These are phyloP conservation scores for Chalara sp. DNA, from an alignment of 2,329 filamentous ascomycete species.

Conservation along the genomic window DNA sequence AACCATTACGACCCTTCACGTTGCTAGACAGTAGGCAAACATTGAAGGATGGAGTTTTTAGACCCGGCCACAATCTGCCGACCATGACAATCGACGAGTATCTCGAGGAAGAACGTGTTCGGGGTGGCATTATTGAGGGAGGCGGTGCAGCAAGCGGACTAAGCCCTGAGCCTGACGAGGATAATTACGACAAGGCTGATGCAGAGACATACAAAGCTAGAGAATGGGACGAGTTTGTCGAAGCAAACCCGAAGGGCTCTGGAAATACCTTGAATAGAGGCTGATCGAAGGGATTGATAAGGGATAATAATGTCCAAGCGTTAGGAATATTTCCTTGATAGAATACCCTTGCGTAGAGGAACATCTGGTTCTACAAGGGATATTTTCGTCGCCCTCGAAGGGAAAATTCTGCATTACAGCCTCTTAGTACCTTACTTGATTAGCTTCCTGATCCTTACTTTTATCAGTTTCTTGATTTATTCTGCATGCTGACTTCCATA, in stretches of 20 bases:
- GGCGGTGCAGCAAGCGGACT: conserved; percentile 70
- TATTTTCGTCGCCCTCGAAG: no score
- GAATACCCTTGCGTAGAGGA: no score
- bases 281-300: conserved; percentile 20
- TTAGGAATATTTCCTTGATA: no score
- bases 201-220: conserved; percentile 88
- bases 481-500: no score
- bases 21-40: conserved; percentile 71
- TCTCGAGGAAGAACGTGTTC: conserved; percentile 77
- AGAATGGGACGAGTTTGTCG: conserved; percentile 90
- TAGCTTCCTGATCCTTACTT: no score
- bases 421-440: no score
- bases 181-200: conserved; percentile 82
- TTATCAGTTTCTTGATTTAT: no score
- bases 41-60: conserved; percentile 74
- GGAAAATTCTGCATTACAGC: no score
- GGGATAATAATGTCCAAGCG: no score
- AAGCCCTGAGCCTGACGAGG: conserved; percentile 73
- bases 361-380: no score
- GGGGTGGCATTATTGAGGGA: conserved; percentile 86
- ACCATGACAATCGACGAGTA: conserved; percentile 99
- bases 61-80: conserved; percentile 84
- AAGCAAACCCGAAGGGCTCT: conserved; percentile 78
- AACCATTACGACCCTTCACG: conserved; percentile 86
- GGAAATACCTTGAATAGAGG: conserved; percentile 82